A percentile compares a stretch with the other conserved stretches of the same genome.
These are phyloP conservation scores for Sporothrix protearum DNA, from an alignment of 2,329 filamentous ascomycete genomes.

Conservation along the genomic window DNA sequence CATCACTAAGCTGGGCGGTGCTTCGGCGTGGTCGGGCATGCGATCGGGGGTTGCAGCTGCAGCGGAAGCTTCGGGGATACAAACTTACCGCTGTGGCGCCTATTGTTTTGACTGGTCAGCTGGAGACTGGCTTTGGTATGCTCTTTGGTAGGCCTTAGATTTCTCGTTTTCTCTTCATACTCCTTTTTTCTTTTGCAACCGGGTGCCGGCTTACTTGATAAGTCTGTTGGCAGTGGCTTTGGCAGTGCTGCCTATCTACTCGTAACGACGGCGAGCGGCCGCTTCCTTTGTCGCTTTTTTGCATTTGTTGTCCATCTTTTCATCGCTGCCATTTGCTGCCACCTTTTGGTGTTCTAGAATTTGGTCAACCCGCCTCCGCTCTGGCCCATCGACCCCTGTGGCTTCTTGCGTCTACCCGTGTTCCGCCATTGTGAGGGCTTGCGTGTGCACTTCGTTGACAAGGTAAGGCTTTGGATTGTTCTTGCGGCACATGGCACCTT, in stretches of 20 bases:
- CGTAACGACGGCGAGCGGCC: background rate
- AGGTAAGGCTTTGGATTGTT: background rate
- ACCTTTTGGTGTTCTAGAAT: background rate
- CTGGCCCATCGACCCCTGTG: background rate
- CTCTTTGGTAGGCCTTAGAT: background rate
- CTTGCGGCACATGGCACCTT: background rate
- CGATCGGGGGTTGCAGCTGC: slow-evolving; percentile 11
- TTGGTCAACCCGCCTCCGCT: background rate
- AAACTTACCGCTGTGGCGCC: background rate
- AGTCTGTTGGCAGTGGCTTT: background rate
- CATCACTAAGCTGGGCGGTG: background rate
- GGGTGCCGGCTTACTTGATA: no score
- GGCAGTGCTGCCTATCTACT: background rate
- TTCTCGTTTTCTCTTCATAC: no score
- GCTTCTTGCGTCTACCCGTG: background rate
- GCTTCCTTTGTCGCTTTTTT: background rate
- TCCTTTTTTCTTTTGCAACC: background rate
- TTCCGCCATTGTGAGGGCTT: background rate
- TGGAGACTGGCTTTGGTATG: no score
- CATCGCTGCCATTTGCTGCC: background rate
- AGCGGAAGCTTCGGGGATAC: slow-evolving; percentile 21
- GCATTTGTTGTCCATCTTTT: background rate
- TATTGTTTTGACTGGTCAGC: background rate
- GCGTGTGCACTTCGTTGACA: background rate
- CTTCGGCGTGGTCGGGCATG: slow-evolving; percentile 16